Base-by-base conservation (phyloP, 1,284 basidiomycete species). In the Somion occarium region DNA sequence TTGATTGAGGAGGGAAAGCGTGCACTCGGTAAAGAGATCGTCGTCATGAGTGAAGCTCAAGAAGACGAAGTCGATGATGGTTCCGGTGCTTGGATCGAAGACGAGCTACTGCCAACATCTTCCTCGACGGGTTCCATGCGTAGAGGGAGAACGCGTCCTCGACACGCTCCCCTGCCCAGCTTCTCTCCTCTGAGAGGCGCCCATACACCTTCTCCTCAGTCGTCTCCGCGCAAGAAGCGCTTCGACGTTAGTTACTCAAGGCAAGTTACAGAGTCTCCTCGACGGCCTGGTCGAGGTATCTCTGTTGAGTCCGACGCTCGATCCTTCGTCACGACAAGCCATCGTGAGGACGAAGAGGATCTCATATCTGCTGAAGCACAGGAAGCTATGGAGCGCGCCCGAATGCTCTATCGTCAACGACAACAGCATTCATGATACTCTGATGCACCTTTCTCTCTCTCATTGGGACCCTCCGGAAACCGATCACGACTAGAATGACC, bases 11-110 rank as follows among this genome's bases (percentile, higher is more conserved):
- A 89, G 58, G 88, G 88, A 13, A 81, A 85, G 61, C 79, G 76
- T 46, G 88, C 87, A 0, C 73, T 90, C 9, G 79, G 78, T 13
- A 72, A 75, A 23, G 85, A 89, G 62, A 73, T 90, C 20, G 88
- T 90, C 3, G 78, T 90, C 5, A 79, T 80, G 74, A 81, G 79
- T 55, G 88, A 90, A 44, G 71, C 74, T 5, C 72, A 80, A 51
- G 85, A 87, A 58, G 87, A 89, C 55, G 83, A 82, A 59, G 75
- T 82, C 5, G 87, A 88, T 52, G 85, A 89, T 60, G 86, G 83
- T 1, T 73, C 70, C n/a, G 85, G 79, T 3, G 73, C 70, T 3
- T 89, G 86, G 88, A 79, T 61, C 20, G 59, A 64, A 49, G 61
- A 65, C 9, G 64, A 65, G 24, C 57, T 49, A 27, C 52, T 52